Evolutionary conservation across 129 eudicot species (phyloP), one percentile per base, ranked within the genome.

Genomic region (Artemisia tridentata): DNA sequence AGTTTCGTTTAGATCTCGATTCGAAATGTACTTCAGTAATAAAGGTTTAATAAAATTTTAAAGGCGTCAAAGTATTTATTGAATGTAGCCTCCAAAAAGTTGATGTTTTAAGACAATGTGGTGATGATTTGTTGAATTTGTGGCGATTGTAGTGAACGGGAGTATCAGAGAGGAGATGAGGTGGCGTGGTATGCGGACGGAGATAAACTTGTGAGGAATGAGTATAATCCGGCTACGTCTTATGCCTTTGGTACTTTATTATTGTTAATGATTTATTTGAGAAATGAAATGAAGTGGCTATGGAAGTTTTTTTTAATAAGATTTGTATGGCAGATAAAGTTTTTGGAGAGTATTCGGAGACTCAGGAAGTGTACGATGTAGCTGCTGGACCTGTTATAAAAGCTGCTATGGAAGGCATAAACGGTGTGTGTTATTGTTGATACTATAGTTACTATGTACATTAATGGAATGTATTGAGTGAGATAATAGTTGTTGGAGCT

Each of bases 401-500:
- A 72, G 86, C 95, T 79, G 99, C 99, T 63, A 93, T 93, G 99
- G 99, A 93, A 45, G 99, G 99, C 67, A 80, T 93, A 25, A 93
- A 93, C 59, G 99, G 99, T 93, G 83, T 59, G 88, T 25, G 53
- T 38, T 52, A 43, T 54, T 12, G 10, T 20, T 12, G 17, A 68
- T 70, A 1, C 51, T 47, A 14, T 57, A 59, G 48, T 18, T 48
- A 48, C 59, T 16, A 46, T 55, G 20, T 5, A 34, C 59, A 18
- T 47, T 29, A 25, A 46, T n/a, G 13, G 13, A 66, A 27, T 23
- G 23, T 21, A 19, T 63, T 38, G 48, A 19, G 45, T 71, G 10
- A 48, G 3, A 14, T n/a, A 16, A 14, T 65, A 27, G 16, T 19
- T 50, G 34, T 19, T 50, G 34, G 71, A 63, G 56, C 69, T 79